Evolutionary conservation across 441 rosid genomes (phyloP).

Genomic region (Rhodomyrtus psidioides): DNA sequence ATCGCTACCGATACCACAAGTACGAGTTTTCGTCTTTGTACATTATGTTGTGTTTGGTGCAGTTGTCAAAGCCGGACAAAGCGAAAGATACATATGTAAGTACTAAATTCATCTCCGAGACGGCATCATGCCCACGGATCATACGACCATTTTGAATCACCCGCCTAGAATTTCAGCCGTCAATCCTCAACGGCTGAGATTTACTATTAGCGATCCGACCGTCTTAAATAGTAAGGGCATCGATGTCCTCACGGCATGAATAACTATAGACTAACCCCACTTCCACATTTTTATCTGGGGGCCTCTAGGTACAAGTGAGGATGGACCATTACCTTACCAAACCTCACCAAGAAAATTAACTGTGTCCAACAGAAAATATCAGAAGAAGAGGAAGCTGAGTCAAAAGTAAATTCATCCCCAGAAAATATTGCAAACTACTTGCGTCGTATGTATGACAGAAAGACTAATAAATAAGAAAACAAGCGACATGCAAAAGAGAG

Average conservation of each 20-base stretch:
- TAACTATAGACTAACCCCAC: not conserved
- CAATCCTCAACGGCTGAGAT: not conserved
- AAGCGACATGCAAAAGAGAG: not conserved
- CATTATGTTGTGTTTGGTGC: not conserved
- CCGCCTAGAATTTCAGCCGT: not conserved
- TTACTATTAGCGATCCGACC: not conserved
- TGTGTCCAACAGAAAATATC: not conserved
- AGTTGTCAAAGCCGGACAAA: not conserved
- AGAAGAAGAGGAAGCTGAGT: not conserved
- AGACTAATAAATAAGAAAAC: not conserved
- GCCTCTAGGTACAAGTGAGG: not conserved
- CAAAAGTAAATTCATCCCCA: not conserved
- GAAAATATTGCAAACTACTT: not conserved
- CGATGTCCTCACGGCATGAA: not conserved
- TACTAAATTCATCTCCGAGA: not conserved
- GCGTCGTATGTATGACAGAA: not conserved
- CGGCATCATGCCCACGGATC: not conserved
- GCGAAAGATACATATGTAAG: not conserved
- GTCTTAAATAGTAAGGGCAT: not conserved
- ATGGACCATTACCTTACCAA: not conserved
- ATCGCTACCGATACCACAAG: not conserved
- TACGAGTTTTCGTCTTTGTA: not conserved
- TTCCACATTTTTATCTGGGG: not conserved
- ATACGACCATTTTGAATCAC: not conserved
- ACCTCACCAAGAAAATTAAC: not conserved